phyloP scores from a whole-genome alignment of 2,329 filamentous ascomycete genomes.

The Phialophora chinensis region DNA sequence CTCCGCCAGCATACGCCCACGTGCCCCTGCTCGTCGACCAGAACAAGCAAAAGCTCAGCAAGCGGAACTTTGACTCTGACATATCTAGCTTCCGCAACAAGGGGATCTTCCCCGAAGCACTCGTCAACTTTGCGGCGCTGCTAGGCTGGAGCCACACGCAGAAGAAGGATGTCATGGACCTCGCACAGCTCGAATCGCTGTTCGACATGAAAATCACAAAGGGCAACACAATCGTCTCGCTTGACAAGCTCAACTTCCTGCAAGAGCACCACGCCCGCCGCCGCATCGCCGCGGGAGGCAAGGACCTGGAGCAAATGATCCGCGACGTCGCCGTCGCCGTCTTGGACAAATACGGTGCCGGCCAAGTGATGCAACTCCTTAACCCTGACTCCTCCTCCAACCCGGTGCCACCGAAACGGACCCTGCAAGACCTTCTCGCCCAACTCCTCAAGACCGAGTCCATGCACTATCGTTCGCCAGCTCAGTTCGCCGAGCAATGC shows the following conservation, averaged over 20 bases:
- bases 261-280: slow-evolving; percentile 71
- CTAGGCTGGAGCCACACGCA: slow-evolving; percentile 79
- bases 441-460: slow-evolving; percentile 59
- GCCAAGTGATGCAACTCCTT: slow-evolving; percentile 28
- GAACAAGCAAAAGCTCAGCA: slow-evolving; percentile 80
- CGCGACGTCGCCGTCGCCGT: slow-evolving; percentile 37
- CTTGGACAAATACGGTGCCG: slow-evolving; percentile 34
- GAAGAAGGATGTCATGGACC: slow-evolving; percentile 71
- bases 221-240: slow-evolving; percentile 82
- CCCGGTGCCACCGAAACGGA: slow-evolving; percentile 32
- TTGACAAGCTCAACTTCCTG: slow-evolving; percentile 79
- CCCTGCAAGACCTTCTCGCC: slow-evolving; percentile 56
- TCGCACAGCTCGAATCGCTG: slow-evolving; percentile 72
- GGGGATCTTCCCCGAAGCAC: slow-evolving; percentile 66
- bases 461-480: slow-evolving; percentile 59
- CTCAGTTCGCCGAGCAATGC: slow-evolving; percentile 63
- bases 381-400: not conserved
- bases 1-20: slow-evolving; percentile 76
- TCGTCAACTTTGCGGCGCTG: slow-evolving; percentile 83
- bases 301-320: slow-evolving; percentile 50
- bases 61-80: slow-evolving; percentile 74
- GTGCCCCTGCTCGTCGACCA: slow-evolving; percentile 74
- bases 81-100: slow-evolving; percentile 62
- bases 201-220: slow-evolving; percentile 89
- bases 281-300: slow-evolving; percentile 54